Evolutionary conservation across 176 grass and related monocot species (phyloP), one percentile per base, ranked within the genome.

Genomic region (Avena atlantica): DNA sequence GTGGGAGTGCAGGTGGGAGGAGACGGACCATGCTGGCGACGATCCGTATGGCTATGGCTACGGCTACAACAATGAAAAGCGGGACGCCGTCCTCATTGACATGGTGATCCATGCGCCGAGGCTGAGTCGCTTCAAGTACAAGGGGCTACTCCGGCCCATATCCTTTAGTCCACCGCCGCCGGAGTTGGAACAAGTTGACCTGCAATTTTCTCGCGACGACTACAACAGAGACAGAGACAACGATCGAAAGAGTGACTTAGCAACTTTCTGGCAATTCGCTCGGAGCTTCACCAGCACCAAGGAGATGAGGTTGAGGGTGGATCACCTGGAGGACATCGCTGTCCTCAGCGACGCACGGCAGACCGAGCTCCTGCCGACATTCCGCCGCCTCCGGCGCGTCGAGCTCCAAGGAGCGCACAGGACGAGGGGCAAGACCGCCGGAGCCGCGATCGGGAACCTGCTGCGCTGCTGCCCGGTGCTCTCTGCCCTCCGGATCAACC

Each of bases 51-150:
- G 12, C 6, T 42, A 42, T 42, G 37, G 31, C 31, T 31, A 31
- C 31, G 31, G 9, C 21, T 65, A 25, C 62, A 4, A 6, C 24
- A 29, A 14, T 29, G 24, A 27, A 25, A 65, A 63, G 5, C 61
- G 10, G 9, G 10, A 12, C 10, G 9, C 61, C 31, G 31, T 31
- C 62, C 2, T 31, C 2, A 14, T 66, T 6, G 25, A 12, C 0
- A 19, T 40, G 34, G 37, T 44, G 68, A 44, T 71, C 7, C 9
- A 71, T 17, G 68, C 68, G 17, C 36, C 68, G 4, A 71, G 68
- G 37, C 68, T 71, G 68, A 37, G 19, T 44, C 17, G 68, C 36
- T 71, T 71, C 68, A n/a, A 8, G 36, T 71, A 71, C 68, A 71
- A n/a, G 36, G 67, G 68, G 3, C 8, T 71, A n/a, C 36, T n/a